Evolutionary conservation across 129 eudicot genomes (phyloP).

Genomic region (Escallonia rubra): DNA sequence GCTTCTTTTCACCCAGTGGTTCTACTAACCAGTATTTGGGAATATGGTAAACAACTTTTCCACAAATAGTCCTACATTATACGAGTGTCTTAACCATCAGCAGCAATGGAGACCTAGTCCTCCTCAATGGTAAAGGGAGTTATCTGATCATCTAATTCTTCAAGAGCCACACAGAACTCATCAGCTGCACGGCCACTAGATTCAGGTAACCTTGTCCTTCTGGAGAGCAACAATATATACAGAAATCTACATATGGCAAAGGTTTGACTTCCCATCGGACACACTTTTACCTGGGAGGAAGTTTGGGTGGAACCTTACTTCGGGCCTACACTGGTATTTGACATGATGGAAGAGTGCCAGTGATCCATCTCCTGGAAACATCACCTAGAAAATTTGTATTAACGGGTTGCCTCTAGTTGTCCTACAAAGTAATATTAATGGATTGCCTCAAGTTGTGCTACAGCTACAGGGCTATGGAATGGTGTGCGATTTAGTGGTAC

Average conservation of each 20-base stretch:
- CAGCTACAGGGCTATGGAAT: no score
- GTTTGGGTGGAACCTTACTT: not conserved
- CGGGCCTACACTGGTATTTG: not conserved
- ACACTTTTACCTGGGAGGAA: slow-evolving; percentile 12
- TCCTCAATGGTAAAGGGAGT: not conserved
- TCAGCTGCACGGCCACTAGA: slow-evolving; percentile 11
- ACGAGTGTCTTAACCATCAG: not conserved
- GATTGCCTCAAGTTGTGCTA: no score
- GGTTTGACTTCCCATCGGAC: slow-evolving; percentile 18
- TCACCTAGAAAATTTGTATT: not conserved
- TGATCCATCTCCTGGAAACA: slow-evolving; percentile 18
- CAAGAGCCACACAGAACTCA: not conserved
- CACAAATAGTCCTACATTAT: not conserved
- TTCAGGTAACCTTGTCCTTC: slow-evolving; percentile 18
- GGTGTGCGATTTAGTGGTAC: no score
- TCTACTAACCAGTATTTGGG: slow-evolving; percentile 1
- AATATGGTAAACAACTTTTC: slow-evolving; percentile 5
- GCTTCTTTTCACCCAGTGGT: not conserved
- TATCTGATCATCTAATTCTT: slow-evolving; percentile 10
- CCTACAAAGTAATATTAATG: no score
- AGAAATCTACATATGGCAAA: slow-evolving; percentile 9
- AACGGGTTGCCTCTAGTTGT: not conserved
- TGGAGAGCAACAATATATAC: not conserved
- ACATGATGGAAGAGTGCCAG: slow-evolving; percentile 13
- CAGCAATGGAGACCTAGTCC: not conserved